Evolutionary conservation across 768 basidiomycete species (phyloP).

Genomic region (Coprinopsis marcescibilis): DNA sequence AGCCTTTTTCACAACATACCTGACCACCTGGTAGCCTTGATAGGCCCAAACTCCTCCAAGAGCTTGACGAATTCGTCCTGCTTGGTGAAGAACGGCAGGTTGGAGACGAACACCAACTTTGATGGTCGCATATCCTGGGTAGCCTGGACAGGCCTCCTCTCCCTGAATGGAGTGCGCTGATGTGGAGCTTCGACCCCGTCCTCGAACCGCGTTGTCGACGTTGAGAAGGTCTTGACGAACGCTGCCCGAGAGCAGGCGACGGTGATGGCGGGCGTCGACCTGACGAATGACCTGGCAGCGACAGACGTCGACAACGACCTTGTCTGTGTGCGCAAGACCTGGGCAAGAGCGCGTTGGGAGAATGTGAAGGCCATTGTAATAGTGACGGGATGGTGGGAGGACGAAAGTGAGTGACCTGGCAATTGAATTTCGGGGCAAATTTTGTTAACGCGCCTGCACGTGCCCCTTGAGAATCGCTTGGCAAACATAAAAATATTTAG

Average conservation of each 20-base stretch:
- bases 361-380: slow-evolving; percentile 1
- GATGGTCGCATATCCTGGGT: too few relatives aligned
- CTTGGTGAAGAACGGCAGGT: slow-evolving; percentile 8
- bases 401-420: background rate
- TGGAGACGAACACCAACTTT: slow-evolving; percentile 3
- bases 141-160: too few relatives aligned
- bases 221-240: background rate
- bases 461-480: too few relatives aligned
- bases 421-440: background rate
- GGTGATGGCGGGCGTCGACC: background rate
- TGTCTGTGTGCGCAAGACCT: background rate
- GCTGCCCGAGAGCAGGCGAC: background rate
- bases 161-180: background rate
- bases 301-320: background rate
- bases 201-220: background rate
- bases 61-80: slow-evolving; percentile 3
- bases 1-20: background rate
- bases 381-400: background rate
- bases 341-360: background rate
- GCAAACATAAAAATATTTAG: too few relatives aligned
- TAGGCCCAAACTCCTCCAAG: slow-evolving; percentile 3
- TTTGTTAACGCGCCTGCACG: background rate
- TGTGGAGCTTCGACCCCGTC: background rate
- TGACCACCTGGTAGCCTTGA: background rate
- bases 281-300: background rate